These are phyloP conservation scores for Emergomyces africanus DNA, from an alignment of 2,329 filamentous ascomycete species.

Conservation along the genomic window DNA sequence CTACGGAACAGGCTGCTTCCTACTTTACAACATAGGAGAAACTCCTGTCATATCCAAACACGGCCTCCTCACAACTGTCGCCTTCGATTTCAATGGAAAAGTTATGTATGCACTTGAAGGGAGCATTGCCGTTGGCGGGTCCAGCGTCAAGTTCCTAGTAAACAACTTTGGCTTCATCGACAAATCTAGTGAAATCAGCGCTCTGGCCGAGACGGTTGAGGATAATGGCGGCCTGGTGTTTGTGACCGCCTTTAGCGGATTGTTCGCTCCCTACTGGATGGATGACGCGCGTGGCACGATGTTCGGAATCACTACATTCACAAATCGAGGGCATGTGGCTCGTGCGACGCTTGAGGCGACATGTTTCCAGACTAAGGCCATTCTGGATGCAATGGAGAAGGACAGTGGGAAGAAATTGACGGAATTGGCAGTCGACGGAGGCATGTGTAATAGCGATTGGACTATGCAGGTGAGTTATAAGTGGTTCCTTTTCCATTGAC, in stretches of 20 bases:
- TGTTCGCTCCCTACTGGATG: conserved; percentile 92
- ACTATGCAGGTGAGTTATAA: conserved; percentile 57
- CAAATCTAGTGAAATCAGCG: conserved; percentile 49
- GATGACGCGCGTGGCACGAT: conserved; percentile 83
- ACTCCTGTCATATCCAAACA: conserved; percentile 76
- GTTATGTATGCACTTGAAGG: conserved; percentile 71
- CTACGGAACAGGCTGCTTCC: conserved; percentile 80
- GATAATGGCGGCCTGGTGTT: conserved; percentile 78
- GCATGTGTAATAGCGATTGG: conserved; percentile 77
- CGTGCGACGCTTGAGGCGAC: conserved; percentile 82
- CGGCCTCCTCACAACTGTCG: conserved; percentile 71
- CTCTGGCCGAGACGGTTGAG: conserved; percentile 49
- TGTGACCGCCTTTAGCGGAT: conserved; percentile 80
- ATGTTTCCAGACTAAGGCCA: conserved; percentile 86
- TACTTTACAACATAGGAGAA: conserved; percentile 76
- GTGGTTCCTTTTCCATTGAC: background rate
- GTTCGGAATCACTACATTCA: conserved; percentile 74
- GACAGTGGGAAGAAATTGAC: conserved; percentile 66
- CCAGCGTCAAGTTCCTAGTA: conserved; percentile 63
- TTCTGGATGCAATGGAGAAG: conserved; percentile 80
- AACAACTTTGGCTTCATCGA: conserved; percentile 53
- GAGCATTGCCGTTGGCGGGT: conserved; percentile 72
- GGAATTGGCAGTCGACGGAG: conserved; percentile 72
- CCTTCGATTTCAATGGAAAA: conserved; percentile 64
- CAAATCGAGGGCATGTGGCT: conserved; percentile 72